Conservation (phyloP, 2,329 filamentous ascomycete genomes). For the Lasiodiplodia citricola region DNA sequence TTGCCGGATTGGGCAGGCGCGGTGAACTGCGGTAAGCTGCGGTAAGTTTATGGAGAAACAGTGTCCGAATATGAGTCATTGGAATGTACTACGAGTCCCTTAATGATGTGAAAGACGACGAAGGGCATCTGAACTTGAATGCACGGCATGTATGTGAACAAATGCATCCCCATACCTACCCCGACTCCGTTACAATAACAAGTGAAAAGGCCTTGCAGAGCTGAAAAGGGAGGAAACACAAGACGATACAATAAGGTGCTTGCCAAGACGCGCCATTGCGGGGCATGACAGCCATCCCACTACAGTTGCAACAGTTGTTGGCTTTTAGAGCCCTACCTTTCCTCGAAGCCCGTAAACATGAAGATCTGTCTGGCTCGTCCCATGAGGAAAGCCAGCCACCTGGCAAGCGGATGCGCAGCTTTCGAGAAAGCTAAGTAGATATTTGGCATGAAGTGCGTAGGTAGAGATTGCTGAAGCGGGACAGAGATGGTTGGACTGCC, state of each 20-base stretch:
- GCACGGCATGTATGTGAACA: too few relatives aligned
- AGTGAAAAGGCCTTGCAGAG: not conserved
- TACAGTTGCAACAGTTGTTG: not conserved
- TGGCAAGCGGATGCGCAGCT: not conserved
- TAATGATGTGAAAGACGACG: too few relatives aligned
- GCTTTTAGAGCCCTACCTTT: not conserved
- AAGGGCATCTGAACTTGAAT: too few relatives aligned
- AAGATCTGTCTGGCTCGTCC: not conserved
- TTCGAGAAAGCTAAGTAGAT: not conserved
- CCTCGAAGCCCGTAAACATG: not conserved
- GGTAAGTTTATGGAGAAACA: not conserved
- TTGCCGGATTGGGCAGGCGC: constrained; percentile 10
- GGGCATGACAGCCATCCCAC: not conserved
- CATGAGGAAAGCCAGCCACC: not conserved
- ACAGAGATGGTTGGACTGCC: not conserved
- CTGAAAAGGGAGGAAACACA: not conserved
- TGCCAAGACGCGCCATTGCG: not conserved
- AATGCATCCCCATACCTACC: too few relatives aligned
- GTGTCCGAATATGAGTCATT: not conserved
- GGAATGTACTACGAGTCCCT: too few relatives aligned
- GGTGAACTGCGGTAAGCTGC: constrained; percentile 3
- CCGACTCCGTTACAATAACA: too few relatives aligned
- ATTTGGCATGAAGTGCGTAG: not conserved
- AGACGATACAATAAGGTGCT: too few relatives aligned
- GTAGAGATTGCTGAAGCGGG: not conserved